Evolutionary conservation across 1,284 basidiomycete species (phyloP).

Genomic region (Cutaneotrichosporon sp.): DNA sequence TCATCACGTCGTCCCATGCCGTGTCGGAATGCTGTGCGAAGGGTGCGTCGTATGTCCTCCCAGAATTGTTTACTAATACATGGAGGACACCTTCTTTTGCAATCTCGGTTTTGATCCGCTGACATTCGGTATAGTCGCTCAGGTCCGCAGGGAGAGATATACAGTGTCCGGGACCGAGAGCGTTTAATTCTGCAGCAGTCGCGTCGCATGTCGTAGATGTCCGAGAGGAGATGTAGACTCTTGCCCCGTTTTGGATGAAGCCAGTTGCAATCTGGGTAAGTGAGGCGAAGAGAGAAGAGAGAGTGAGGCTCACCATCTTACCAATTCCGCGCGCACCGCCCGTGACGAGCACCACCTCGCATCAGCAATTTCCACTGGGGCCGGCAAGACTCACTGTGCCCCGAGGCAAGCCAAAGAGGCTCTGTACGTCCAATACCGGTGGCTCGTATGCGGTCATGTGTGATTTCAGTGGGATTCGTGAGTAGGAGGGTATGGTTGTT

Average conservation of each 20-base stretch:
- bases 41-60: conserved; percentile 21
- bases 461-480: background rate
- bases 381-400: background rate
- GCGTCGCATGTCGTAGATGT: conserved; percentile 38
- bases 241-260: conserved; percentile 47
- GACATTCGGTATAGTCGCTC: conserved; percentile 59
- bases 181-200: conserved; percentile 56
- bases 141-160: conserved; percentile 61
- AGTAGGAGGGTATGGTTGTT: too few species aligned
- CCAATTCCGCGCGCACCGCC: conserved; percentile 20
- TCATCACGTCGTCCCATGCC: conserved; percentile 20
- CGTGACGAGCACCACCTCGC: background rate
- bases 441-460: background rate
- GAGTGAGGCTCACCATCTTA: conserved; percentile 5
- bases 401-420: conserved; percentile 2
- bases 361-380: background rate
- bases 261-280: conserved; percentile 43
- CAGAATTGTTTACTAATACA: conserved; percentile 57
- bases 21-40: conserved; percentile 16
- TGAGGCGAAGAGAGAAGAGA: too few species aligned
- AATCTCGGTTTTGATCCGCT: conserved; percentile 58
- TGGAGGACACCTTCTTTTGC: conserved; percentile 59
- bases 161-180: conserved; percentile 59
- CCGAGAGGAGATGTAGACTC: conserved; percentile 49
- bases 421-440: conserved; percentile 3